phyloP scores from a whole-genome alignment of 2,329 filamentous ascomycete species.

The Aspergillus proliferans region DNA sequence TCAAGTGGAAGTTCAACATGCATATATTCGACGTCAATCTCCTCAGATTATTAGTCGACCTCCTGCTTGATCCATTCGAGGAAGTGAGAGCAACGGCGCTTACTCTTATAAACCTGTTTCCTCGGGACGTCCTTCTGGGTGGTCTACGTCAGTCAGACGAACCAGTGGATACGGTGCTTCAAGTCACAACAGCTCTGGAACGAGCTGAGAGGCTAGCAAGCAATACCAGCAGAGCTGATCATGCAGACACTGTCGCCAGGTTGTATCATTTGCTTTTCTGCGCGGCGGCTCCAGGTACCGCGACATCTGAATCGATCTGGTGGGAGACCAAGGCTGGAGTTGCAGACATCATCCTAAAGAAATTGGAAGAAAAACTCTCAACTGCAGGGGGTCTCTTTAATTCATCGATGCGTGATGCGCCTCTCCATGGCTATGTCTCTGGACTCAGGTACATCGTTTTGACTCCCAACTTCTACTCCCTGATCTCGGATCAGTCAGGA shows the following conservation, averaged over 20 bases:
- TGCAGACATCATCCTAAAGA: slow-evolving; percentile 52
- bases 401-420: slow-evolving; percentile 58
- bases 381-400: slow-evolving; percentile 61
- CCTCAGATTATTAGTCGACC: slow-evolving; percentile 61
- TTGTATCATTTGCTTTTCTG: slow-evolving; percentile 64
- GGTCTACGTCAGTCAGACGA: slow-evolving; percentile 7
- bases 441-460: slow-evolving; percentile 55
- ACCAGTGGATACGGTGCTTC: slow-evolving; percentile 16
- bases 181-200: slow-evolving; percentile 25
- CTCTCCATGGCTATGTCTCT: slow-evolving; percentile 65
- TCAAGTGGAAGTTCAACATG: slow-evolving; percentile 46
- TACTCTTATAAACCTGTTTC: slow-evolving; percentile 38
- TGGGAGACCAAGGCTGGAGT: slow-evolving; percentile 42
- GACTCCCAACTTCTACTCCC: slow-evolving; percentile 32
- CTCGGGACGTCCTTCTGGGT: slow-evolving; percentile 21
- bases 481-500: slow-evolving; percentile 21
- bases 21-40: slow-evolving; percentile 36
- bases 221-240: slow-evolving; percentile 74
- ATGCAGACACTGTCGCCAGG: slow-evolving; percentile 84
- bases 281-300: slow-evolving; percentile 42
- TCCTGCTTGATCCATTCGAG: slow-evolving; percentile 85
- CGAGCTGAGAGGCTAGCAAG: slow-evolving; percentile 35
- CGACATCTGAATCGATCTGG: slow-evolving; percentile 14
- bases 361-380: slow-evolving; percentile 59
- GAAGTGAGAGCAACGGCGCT: slow-evolving; percentile 64